phyloP scores from a whole-genome alignment of 2,329 filamentous ascomycete genomes.

The Epichloe uncinata region DNA sequence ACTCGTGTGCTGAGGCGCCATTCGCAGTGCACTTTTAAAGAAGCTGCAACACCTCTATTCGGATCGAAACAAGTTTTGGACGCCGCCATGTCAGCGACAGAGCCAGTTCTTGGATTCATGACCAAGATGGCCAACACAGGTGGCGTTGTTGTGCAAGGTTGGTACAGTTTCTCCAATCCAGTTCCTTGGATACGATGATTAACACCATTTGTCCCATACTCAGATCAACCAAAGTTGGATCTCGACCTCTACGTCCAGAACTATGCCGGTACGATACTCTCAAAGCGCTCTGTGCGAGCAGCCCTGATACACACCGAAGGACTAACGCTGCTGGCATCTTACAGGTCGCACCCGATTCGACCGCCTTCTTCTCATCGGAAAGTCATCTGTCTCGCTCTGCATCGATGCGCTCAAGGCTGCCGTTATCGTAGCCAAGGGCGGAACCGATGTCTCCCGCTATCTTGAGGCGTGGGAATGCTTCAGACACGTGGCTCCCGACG shows the following conservation, averaged over 20 bases:
- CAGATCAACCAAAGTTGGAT: slow-evolving; percentile 77
- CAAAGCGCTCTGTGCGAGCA: not conserved
- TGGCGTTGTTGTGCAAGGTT: slow-evolving; percentile 35
- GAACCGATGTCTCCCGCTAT: slow-evolving; percentile 62
- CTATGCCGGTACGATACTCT: slow-evolving; percentile 53
- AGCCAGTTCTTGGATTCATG: slow-evolving; percentile 28
- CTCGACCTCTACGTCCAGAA: slow-evolving; percentile 84
- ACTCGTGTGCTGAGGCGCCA: no score
- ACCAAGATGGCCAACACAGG: slow-evolving; percentile 32
- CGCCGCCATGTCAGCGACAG: slow-evolving; percentile 22
- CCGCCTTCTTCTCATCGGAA: slow-evolving; percentile 71
- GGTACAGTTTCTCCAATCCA: slow-evolving; percentile 2
- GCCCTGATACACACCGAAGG: not conserved
- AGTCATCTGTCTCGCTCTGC: slow-evolving; percentile 60
- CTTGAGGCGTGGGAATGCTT: slow-evolving; percentile 54
- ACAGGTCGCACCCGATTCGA: slow-evolving; percentile 69
- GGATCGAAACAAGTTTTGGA: not conserved
- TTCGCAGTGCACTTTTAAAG: not conserved
- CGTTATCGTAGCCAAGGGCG: slow-evolving; percentile 59
- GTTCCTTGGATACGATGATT: not conserved
- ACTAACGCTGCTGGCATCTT: not conserved
- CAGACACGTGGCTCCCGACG: slow-evolving; percentile 46
- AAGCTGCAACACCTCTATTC: not conserved
- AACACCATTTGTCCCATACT: not conserved
- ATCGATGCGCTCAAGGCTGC: slow-evolving; percentile 72